Evolutionary conservation across 345 rosid genomes (phyloP), one percentile per base, ranked within the genome.

Genomic region (Anacardium occidentale): DNA sequence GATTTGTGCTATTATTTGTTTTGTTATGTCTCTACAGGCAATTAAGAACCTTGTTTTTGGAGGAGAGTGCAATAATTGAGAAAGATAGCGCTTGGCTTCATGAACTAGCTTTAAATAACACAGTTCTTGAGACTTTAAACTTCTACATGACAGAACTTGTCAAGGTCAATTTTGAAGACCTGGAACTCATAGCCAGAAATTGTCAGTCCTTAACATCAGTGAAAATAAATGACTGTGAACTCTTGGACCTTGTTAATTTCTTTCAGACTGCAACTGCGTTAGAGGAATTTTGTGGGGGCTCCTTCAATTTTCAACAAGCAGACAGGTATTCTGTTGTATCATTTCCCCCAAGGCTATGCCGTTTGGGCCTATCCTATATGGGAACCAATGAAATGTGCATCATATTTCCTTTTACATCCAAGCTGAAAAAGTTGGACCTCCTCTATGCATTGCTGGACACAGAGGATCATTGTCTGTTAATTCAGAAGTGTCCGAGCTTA

Each of bases 211-310:
- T 96, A 73, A 76, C 74, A 26, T 93, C 98, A 58, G 82, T 93
- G 73, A 95, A 93, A 75, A 80, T 90, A 26, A 91, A 89, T 34
- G 94, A 91, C 64, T 80, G 83, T 68, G 99, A 95, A 85, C 79
- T 92, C 62, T 71, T 87, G 79, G 81, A 91, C 50, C 96, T 95
- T 64, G 77, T 70, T 70, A 84, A 85, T 24, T 93, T 93, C 84
- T 89, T 95, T 64, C 89, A 55, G 15, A 72, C 83, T 79, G 99
- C 98, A 14, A 26, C 78, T 64, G 74, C 73, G 57, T 83, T 95
- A 63, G 94, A 95, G 80, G 99, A 95, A 66, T 92, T 95, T 78
- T 90, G 94, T 56, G 99, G 99, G 57, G 99, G 94, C 72, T 81
- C 85, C 26, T 85, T 92, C 74, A 84, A 88, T 68, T 80, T 82